A percentile compares a stretch with the other conserved stretches of the same genome.
Conservation (phyloP, 1,284 basidiomycete genomes). For the Tylopilus orsonianus region DNA sequence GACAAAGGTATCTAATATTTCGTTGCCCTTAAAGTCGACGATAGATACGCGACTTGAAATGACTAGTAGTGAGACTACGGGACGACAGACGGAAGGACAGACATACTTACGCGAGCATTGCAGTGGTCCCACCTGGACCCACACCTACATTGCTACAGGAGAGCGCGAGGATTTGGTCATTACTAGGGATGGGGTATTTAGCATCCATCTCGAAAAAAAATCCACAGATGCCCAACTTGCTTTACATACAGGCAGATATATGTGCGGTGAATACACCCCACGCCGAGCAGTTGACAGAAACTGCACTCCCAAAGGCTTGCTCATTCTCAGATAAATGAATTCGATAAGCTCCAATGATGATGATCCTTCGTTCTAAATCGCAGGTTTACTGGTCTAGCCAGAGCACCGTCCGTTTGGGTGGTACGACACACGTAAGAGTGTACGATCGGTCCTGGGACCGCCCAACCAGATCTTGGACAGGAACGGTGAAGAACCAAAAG, state of each 20-base stretch:
- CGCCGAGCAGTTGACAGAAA: conserved; percentile 19
- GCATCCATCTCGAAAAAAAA: conserved; percentile 30
- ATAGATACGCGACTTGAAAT: conserved; percentile 56
- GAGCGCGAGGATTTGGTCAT: conserved; percentile 52
- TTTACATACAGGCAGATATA: conserved; percentile 25
- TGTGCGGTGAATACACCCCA: conserved; percentile 15
- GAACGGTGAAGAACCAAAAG: conserved; percentile 13
- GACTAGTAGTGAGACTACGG: conserved; percentile 18
- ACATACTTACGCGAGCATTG: conserved; percentile 68
- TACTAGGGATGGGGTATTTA: conserved; percentile 34
- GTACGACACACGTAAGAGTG: conserved; percentile 25
- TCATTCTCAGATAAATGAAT: conserved; percentile 23
- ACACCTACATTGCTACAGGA: conserved; percentile 70
- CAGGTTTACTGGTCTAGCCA: conserved; percentile 14
- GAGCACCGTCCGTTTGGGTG: conserved; percentile 14
- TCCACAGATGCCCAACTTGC: conserved; percentile 19
- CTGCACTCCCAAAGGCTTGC: conserved; percentile 12
- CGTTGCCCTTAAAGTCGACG: conserved; percentile 60
- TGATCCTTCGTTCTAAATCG: conserved; percentile 23
- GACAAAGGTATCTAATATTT: conserved; percentile 62
- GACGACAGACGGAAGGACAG: conserved; percentile 6
- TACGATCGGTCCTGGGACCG: conserved; percentile 14
- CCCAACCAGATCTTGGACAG: conserved; percentile 16
- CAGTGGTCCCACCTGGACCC: conserved; percentile 71
- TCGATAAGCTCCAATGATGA: conserved; percentile 29